phyloP scores from a whole-genome alignment of 2,329 filamentous ascomycete genomes.

The Sclerotinia trifoliorum region DNA sequence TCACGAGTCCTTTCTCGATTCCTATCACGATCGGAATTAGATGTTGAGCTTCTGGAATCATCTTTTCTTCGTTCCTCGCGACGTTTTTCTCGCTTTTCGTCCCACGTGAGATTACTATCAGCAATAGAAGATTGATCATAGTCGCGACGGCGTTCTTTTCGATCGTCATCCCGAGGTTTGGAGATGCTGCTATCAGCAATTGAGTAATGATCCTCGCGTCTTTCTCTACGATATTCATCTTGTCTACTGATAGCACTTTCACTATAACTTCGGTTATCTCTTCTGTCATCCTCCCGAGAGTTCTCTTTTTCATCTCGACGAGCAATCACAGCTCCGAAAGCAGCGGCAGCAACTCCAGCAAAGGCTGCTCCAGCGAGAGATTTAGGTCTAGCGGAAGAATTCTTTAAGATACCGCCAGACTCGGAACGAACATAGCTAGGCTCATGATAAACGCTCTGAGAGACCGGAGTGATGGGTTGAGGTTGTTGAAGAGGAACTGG shows the following conservation, averaged over 20 bases:
- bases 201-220: conserved; percentile 31
- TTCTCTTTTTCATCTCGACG: conserved; percentile 36
- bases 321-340: conserved; percentile 48
- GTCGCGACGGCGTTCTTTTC: conserved; percentile 22
- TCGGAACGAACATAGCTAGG: conserved; percentile 42
- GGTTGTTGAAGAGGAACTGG: conserved; percentile 79
- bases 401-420: conserved; percentile 32
- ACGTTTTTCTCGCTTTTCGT: conserved; percentile 23
- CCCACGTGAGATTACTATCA: conserved; percentile 23
- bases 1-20: conserved; percentile 37
- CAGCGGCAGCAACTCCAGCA: conserved; percentile 50
- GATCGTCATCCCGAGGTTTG: conserved; percentile 34
- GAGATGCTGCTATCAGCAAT: conserved; percentile 33
- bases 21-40: conserved; percentile 31
- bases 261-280: conserved; percentile 23
- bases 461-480: conserved; percentile 72
- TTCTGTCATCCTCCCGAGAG: conserved; percentile 29
- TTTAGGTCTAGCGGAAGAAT: conserved; percentile 42
- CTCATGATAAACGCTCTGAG: conserved; percentile 62
- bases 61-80: conserved; percentile 32
- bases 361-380: conserved; percentile 48
- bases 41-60: conserved; percentile 26
- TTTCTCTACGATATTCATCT: conserved; percentile 27
- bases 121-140: conserved; percentile 20
- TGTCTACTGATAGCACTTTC: conserved; percentile 26